These are phyloP conservation scores for Taphrina wiesneri DNA, from an alignment of 1,139 yeast species.

Conservation along the genomic window DNA sequence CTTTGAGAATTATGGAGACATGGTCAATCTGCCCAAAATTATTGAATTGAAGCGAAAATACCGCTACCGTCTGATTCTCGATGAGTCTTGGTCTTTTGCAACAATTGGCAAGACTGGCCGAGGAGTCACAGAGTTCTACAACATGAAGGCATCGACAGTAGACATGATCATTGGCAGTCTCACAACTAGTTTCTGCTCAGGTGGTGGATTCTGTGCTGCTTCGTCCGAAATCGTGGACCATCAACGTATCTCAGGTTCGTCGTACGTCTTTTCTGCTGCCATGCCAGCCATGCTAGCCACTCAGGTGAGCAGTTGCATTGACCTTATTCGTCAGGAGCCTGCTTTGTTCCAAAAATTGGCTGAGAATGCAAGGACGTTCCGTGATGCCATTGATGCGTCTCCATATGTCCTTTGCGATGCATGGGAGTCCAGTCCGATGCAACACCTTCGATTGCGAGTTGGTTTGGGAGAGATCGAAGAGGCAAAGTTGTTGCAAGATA, in stretches of 20 bases:
- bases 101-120: constrained; percentile 81
- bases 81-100: constrained; percentile 85
- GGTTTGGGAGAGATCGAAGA: constrained; percentile 47
- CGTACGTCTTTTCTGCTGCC: constrained; percentile 92
- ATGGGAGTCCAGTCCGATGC: constrained; percentile 60
- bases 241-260: constrained; percentile 85
- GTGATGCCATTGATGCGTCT: constrained; percentile 45
- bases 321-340: constrained; percentile 45
- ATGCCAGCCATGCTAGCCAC: constrained; percentile 88
- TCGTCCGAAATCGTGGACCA: constrained; percentile 80
- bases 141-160: constrained; percentile 61
- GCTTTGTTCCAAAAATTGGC: constrained; percentile 45
- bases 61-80: constrained; percentile 82
- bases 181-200: constrained; percentile 79
- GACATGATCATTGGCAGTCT: constrained; percentile 86
- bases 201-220: constrained; percentile 96
- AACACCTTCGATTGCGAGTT: constrained; percentile 54
- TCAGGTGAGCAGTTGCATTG: constrained; percentile 64
- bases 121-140: constrained; percentile 74
- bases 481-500: constrained; percentile 38
- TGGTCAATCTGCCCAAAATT: constrained; percentile 68
- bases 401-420: constrained; percentile 57
- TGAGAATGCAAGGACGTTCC: constrained; percentile 47
- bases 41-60: constrained; percentile 74
- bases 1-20: constrained; percentile 78